Base-by-base conservation (phyloP, 345 rosid species). In the Eucalyptus pauciflora region DNA sequence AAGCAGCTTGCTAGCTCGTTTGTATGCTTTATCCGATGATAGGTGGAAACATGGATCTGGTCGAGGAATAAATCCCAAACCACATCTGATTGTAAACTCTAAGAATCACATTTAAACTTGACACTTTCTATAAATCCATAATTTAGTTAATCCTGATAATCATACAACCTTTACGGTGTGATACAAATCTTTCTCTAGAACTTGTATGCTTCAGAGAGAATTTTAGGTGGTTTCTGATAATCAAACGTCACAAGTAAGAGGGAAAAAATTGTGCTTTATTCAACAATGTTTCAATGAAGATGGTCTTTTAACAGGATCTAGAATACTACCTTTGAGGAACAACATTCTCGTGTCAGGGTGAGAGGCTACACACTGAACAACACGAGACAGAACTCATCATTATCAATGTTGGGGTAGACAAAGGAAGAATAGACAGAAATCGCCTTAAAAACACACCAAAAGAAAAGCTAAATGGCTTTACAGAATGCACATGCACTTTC, bases 311-410 rank as follows among this genome's bases (percentile, higher is more conserved):
- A 33, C 41, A 13, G 69, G 60, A 54, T 87, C 45, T 14, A 64
- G 13, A 90, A 87, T 85, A 93, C 88, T 95, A 97, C 99, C 99
- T 90, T 96, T 96, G 64, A 56, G 62, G 29, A 56, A 24, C 62
- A 56, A 56, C 62, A 56, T 24, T 24, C 0, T 56, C 2, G 62
- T 24, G 62, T 25, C 62, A 56, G 62, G 62, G 62, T 10, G 29
- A 56, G 62, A 24, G 1, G 62, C 29, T 9, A 56, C 62, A 56
- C 62, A 56, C 62, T 25, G 29, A 22, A 56, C 62, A 56, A 56
- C 62, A 56, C 13, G 29, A 24, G 29, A 56, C 29, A 56, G 62
- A 56, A 56, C 62, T 56, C 62, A 56, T 24, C 3, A 8, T 56
- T 56, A 10, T 56, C 62, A 22, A 0, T 56, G 62, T 56, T 56